Conservation (phyloP, 129 eudicot genomes). For the Flaveria robusta region DNA sequence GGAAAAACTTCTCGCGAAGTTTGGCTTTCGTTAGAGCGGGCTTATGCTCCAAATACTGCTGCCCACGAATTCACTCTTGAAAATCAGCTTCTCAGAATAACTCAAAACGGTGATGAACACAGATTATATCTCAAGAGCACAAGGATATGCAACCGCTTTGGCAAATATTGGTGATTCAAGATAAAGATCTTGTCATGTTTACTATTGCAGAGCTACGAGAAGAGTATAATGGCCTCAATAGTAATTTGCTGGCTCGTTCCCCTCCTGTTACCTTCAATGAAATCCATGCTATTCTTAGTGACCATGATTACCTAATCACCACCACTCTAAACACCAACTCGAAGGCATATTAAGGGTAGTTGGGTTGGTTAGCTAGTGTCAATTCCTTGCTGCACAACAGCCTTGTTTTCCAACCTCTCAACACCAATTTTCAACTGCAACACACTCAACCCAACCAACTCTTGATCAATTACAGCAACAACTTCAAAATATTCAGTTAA, state of each 20-base stretch:
- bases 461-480: neutral
- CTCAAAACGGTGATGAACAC: neutral
- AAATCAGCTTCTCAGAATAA: no score
- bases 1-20: neutral
- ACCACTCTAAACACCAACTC: no score
- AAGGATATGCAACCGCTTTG: neutral
- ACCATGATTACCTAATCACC: no score
- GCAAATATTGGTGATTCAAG: neutral
- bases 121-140: neutral
- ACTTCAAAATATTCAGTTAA: no score
- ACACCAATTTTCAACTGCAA: no score
- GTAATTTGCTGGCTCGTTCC: no score
- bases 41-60: neutral
- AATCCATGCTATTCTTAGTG: no score
- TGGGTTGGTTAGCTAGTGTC: no score
- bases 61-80: neutral
- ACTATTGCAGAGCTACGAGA: neutral
- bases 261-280: no score
- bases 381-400: no score
- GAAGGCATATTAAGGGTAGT: no score
- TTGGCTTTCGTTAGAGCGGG: neutral
- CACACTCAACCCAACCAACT: neutral
- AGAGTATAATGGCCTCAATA: neutral
- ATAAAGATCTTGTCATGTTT: neutral
- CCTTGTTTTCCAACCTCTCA: neutral